Conservation (phyloP, 192 early-diverging fungal species). For the Chytriomyces confervae region DNA sequence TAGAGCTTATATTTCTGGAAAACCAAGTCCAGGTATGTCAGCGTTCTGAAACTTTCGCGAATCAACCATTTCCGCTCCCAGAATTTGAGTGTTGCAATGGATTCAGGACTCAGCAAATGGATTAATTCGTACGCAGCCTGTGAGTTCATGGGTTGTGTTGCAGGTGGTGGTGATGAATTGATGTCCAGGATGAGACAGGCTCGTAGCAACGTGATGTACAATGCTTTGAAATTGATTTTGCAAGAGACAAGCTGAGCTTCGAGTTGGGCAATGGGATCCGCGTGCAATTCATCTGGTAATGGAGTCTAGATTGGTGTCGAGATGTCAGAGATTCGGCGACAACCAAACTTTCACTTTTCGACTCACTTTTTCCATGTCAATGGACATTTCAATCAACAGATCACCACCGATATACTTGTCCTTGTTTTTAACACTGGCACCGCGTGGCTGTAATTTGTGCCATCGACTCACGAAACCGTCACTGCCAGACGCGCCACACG, state of each 20-base stretch:
- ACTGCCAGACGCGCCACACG: conserved; percentile 27
- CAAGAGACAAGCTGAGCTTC: conserved; percentile 25
- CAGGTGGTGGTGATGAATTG: background rate
- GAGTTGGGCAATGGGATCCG: conserved; percentile 20
- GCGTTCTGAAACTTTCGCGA: conserved; percentile 47
- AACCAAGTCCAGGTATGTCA: conserved; percentile 52
- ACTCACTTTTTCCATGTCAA: conserved; percentile 38
- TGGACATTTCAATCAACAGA: conserved; percentile 48
- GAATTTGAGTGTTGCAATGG: conserved; percentile 35
- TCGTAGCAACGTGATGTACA: conserved; percentile 54
- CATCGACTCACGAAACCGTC: conserved; percentile 45
- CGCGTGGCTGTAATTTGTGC: conserved; percentile 43
- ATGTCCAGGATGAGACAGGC: conserved; percentile 55
- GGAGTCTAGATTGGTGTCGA: background rate
- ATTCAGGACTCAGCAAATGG: conserved; percentile 53
- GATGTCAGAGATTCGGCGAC: background rate
- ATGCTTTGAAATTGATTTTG: conserved; percentile 44
- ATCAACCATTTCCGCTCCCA: conserved; percentile 48
- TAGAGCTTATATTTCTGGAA: conserved; percentile 55
- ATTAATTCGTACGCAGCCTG: conserved; percentile 33
- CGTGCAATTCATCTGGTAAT: background rate
- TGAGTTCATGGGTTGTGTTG: conserved; percentile 33
- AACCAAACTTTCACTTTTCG: no score
- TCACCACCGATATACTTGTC: conserved; percentile 67
- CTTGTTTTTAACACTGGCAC: conserved; percentile 45